Conservation (phyloP, 2,329 filamentous ascomycete genomes). For the Aureobasidium zeae region DNA sequence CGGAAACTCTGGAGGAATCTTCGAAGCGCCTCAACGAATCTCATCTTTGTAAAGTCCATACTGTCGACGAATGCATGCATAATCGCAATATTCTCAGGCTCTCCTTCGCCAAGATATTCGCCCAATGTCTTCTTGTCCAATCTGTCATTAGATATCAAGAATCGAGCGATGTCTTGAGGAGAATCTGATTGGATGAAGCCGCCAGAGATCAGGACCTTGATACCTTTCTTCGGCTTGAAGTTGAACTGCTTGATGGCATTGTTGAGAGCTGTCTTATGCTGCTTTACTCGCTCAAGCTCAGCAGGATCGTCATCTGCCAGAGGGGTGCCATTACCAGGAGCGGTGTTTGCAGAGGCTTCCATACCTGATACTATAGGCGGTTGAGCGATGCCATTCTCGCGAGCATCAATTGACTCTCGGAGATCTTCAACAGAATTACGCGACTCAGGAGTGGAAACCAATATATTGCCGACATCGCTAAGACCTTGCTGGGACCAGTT, state of each 20-base stretch:
- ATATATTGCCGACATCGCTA: slow-evolving; percentile 37
- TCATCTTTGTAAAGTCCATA: slow-evolving; percentile 86
- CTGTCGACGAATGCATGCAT: slow-evolving; percentile 97
- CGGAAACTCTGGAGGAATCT: slow-evolving; percentile 92
- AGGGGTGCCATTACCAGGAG: slow-evolving; percentile 30
- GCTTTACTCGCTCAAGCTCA: slow-evolving; percentile 90
- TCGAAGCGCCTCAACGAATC: slow-evolving; percentile 85
- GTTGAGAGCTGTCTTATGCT: slow-evolving; percentile 80
- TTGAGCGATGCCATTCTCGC: slow-evolving; percentile 47
- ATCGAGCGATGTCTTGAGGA: slow-evolving; percentile 73
- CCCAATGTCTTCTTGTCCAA: slow-evolving; percentile 88
- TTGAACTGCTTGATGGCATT: slow-evolving; percentile 91
- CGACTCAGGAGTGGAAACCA: slow-evolving; percentile 34
- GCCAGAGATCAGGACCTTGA: slow-evolving; percentile 73
- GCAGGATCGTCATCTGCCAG: slow-evolving; percentile 75
- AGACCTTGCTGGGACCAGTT: slow-evolving; percentile 76
- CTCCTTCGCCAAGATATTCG: slow-evolving; percentile 89
- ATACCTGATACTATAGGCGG: slow-evolving; percentile 1
- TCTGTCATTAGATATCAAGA: slow-evolving; percentile 70
- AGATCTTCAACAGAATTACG: slow-evolving; percentile 50
- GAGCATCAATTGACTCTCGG: slow-evolving; percentile 69
- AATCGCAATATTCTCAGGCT: slow-evolving; percentile 84
- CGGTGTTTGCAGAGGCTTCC: slow-evolving; percentile 42
- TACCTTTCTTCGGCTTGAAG: slow-evolving; percentile 90
- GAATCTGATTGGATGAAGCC: slow-evolving; percentile 76